phyloP scores from a whole-genome alignment of 2,329 filamentous ascomycete species.

The Alternaria sp. region DNA sequence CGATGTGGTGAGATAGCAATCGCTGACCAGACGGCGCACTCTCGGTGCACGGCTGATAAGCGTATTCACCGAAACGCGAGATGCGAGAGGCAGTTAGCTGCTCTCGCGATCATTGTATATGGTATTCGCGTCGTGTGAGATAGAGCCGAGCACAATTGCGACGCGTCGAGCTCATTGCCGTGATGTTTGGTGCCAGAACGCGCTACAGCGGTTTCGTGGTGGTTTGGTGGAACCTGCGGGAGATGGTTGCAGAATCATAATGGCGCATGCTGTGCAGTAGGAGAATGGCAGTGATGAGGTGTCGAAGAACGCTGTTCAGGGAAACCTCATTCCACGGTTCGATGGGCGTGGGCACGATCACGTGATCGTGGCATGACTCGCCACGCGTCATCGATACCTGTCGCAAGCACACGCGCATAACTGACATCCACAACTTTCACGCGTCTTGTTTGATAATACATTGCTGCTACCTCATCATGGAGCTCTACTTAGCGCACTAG shows the following conservation, averaged over 20 bases:
- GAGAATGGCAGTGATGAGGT: neutral
- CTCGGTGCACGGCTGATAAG: neutral
- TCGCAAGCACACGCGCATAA: neutral
- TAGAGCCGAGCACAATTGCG: neutral
- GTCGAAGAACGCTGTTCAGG: rapidly evolving
- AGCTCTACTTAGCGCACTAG: neutral
- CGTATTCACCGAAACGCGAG: neutral
- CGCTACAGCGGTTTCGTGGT: neutral
- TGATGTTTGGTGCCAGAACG: neutral
- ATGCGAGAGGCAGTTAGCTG: neutral
- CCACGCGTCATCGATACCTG: neutral
- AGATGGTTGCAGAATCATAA: neutral
- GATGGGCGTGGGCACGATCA: neutral
- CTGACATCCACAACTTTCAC: neutral
- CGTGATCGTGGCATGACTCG: neutral
- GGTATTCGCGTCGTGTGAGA: neutral
- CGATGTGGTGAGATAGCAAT: neutral
- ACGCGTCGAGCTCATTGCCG: neutral
- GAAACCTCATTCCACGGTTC: neutral
- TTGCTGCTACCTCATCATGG: neutral
- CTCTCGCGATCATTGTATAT: neutral
- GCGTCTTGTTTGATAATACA: neutral
- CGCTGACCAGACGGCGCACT: neutral
- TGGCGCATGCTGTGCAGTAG: neutral
- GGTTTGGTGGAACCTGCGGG: neutral